Conservation (phyloP, 768 basidiomycete species). For the Trametes villosa region DNA sequence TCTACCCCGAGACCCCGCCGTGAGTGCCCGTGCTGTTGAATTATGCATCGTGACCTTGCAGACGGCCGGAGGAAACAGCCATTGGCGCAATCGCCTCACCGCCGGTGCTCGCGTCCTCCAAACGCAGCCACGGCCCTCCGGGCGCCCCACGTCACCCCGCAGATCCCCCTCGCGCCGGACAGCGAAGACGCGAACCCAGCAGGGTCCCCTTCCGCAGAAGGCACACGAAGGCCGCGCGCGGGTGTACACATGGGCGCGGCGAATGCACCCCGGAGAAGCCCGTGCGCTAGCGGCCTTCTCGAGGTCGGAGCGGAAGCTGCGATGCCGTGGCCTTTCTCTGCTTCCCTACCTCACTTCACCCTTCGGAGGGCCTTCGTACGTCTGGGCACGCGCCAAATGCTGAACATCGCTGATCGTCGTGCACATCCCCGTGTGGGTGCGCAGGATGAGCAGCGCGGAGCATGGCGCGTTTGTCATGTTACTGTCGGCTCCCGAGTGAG, state of each 20-base stretch:
- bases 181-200: not conserved
- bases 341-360: not conserved
- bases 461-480: not conserved
- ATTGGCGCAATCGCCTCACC: not conserved
- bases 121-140: not conserved
- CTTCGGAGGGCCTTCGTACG: not conserved
- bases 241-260: too few relatives aligned
- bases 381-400: not conserved
- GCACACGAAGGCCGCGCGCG: too few relatives aligned
- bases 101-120: not conserved
- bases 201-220: too few relatives aligned
- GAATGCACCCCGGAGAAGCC: too few relatives aligned
- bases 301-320: too few relatives aligned
- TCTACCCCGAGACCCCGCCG: not conserved
- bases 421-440: not conserved
- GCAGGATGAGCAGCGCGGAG: too few relatives aligned
- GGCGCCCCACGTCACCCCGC: not conserved
- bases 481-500: too few relatives aligned
- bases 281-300: too few relatives aligned
- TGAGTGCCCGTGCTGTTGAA: not conserved
- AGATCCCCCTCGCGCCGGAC: not conserved
- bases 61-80: not conserved
- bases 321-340: too few relatives aligned
- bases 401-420: not conserved
- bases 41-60: not conserved